phyloP scores from a whole-genome alignment of 2,329 filamentous ascomycete species.

The Aureobasidium sp. region DNA sequence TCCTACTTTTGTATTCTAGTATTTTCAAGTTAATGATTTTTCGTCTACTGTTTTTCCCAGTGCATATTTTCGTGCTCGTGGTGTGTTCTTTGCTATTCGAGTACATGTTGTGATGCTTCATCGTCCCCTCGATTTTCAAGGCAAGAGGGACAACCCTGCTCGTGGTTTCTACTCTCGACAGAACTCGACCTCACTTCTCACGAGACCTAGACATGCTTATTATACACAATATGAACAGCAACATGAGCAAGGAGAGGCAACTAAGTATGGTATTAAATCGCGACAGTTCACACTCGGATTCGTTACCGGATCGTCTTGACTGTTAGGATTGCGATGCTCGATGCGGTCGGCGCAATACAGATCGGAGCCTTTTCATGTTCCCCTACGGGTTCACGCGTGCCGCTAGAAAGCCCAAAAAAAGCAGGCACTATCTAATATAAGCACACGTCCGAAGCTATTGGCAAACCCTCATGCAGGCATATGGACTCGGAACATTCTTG shows the following conservation, averaged over 20 bases:
- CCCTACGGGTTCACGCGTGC: neutral
- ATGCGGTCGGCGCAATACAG: neutral
- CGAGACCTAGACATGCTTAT: neutral
- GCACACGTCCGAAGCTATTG: constrained; percentile 10
- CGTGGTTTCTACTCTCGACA: neutral
- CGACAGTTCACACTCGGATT: neutral
- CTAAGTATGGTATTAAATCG: neutral
- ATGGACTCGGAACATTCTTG: neutral
- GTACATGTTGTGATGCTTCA: neutral
- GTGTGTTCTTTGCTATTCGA: neutral
- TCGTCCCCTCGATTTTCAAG: neutral
- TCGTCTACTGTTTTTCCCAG: neutral
- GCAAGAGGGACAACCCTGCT: neutral
- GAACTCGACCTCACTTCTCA: neutral
- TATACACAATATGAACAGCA: neutral
- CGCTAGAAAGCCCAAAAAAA: neutral
- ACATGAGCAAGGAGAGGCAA: neutral
- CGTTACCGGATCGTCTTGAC: neutral
- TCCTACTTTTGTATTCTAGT: neutral
- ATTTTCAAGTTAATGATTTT: neutral
- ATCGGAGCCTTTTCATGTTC: neutral
- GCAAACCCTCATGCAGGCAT: constrained; percentile 2
- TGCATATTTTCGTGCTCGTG: neutral
- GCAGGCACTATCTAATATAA: constrained; percentile 3
- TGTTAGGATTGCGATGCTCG: neutral